Base-by-base conservation (phyloP, 1,284 basidiomycete species). In the Inonotus obliquus region DNA sequence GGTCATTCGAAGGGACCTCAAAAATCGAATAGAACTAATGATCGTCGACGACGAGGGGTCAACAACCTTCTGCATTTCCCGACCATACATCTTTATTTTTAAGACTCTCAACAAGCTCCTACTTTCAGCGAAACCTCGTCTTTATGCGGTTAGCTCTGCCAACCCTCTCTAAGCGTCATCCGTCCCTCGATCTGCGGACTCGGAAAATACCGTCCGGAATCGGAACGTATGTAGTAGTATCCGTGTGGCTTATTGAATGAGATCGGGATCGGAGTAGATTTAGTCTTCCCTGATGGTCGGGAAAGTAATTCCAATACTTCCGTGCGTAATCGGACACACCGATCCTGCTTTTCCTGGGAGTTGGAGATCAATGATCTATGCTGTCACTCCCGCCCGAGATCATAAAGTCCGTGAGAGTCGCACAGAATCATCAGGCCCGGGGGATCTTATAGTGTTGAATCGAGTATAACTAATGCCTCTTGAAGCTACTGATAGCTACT, bases 41-140 rank as follows among this genome's bases (percentile, higher is more conserved):
- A 32, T 32, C 32, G 32, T 32, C 32, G 32, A 32, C n/a, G n/a
- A n/a, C n/a, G n/a, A n/a, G n/a, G n/a, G n/a, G n/a, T n/a, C n/a
- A n/a, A n/a, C n/a, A n/a, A n/a, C n/a, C n/a, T n/a, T n/a, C n/a
- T n/a, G n/a, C n/a, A n/a, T n/a, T n/a, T n/a, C n/a, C n/a, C 38
- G 38, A n/a, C 38, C 4, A 6, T n/a, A 21, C 25, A 13, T 51
- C 21, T 32, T 29, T n/a, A 51, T n/a, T 14, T 23, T 25, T 23
- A 29, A 27, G 17, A 51, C 23, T 23, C 19, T n/a, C 11, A n/a
- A 39, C 11, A 39, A 14, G 11, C 39, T 57, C 45, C 54, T 57
- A 57, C 38, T 39, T 57, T 37, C 54, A 32, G 54, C 54, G 39
- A 57, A 57, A 45, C 14, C 27, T 45, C n/a, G 25, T 6, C 54